Base-by-base conservation (phyloP, 345 rosid genomes). In the Limnanthes douglasii region DNA sequence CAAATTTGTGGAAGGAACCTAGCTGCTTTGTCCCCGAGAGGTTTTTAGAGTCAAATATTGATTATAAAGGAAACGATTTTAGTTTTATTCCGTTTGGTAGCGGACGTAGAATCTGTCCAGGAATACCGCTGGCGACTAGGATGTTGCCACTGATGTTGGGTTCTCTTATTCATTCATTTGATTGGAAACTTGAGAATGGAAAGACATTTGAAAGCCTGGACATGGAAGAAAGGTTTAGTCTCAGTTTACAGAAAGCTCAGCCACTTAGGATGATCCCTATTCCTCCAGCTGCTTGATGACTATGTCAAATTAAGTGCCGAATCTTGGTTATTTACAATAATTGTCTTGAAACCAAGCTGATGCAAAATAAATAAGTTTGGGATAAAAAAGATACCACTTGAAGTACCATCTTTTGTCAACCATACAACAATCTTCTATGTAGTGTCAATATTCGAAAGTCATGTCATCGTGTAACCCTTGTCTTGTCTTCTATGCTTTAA, bases 21-120 rank as follows among this genome's bases (percentile, higher is more conserved):
- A 7, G 45, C 21, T 21, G 21, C 6, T 79, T 85, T 37, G 61
- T 38, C 45, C 93, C 96, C 1, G 93, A 85, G 49, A 71, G 88
- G 36, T 85, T 71, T 46, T 25, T 70, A 48, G 65, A 52, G 3
- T 66, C 51, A 13, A 44, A 59, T 0, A 32, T 41, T 23, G 85
- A 84, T 8, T 79, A 50, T 9, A 84, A 65, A 36, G 95, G 95
- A 5, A 74, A 63, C 0, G 50, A 84, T 63, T 84, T 56, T 37
- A 69, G 64, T 61, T 75, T 62, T 11, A 57, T 79, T 9, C 95
- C 93, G 1, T 79, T 84, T 16, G 95, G 93, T 14, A 64, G 88
- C n/a, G 93, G 95, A 0, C 57, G 88, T 4, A 46, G 95, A 48
- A 84, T 84, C 76, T 84, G 95, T 41, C 95, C 93, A 0, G 93